Percentiles rank a stretch among this genome's conserved stretches.
Conservation (phyloP, 1,284 basidiomycete genomes). For the Amylostereum areolatum region DNA sequence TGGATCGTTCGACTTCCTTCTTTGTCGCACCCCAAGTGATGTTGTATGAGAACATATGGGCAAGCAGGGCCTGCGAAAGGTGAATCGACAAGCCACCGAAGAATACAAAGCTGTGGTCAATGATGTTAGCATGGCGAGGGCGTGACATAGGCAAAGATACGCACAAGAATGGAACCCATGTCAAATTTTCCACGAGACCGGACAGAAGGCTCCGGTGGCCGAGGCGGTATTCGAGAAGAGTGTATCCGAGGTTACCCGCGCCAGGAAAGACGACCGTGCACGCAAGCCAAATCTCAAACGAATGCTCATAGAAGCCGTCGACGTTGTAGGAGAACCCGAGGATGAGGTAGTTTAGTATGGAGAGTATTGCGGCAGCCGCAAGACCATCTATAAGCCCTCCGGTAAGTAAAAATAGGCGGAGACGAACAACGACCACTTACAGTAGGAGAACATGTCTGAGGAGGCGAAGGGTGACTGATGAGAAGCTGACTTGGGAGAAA, state of each 20-base stretch:
- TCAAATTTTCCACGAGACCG: slow-evolving; percentile 58
- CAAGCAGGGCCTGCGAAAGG: slow-evolving; percentile 67
- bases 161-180: slow-evolving; percentile 78
- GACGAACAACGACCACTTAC: slow-evolving; percentile 27
- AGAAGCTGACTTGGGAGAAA: not conserved
- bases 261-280: slow-evolving; percentile 73
- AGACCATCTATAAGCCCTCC: slow-evolving; percentile 54
- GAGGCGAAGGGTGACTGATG: slow-evolving; percentile 15
- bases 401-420: not conserved
- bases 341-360: slow-evolving; percentile 66
- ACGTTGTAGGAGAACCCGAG: slow-evolving; percentile 62
- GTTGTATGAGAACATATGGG: slow-evolving; percentile 79
- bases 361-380: slow-evolving; percentile 57
- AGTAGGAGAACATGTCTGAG: slow-evolving; percentile 83
- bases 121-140: not conserved
- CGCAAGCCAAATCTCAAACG: slow-evolving; percentile 74
- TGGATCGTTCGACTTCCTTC: slow-evolving; percentile 77
- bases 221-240: slow-evolving; percentile 71
- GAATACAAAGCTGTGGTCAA: slow-evolving; percentile 66
- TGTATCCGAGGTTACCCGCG: slow-evolving; percentile 66
- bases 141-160: slow-evolving; percentile 23
- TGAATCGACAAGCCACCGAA: slow-evolving; percentile 76
- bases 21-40: slow-evolving; percentile 78
- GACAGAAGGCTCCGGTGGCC: slow-evolving; percentile 52
- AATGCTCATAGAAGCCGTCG: slow-evolving; percentile 66